Percentiles rank a stretch among this genome's conserved stretches.
phyloP scores from a whole-genome alignment of 176 grass and related monocot species.

The Aegilops bicornis region DNA sequence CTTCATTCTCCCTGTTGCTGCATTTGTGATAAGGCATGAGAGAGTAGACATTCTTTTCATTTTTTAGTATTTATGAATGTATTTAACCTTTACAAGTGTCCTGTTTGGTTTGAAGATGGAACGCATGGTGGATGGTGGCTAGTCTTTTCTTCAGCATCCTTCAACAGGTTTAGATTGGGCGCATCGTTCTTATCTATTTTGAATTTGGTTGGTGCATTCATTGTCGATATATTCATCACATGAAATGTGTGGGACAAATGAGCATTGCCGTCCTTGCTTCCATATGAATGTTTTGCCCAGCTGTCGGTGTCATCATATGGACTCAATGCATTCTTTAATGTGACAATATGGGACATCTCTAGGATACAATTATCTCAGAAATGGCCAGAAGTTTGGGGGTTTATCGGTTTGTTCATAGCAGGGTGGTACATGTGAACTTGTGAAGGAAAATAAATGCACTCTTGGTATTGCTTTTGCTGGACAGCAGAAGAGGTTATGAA shows the following conservation, averaged over 20 bases:
- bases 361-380: not conserved
- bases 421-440: not conserved
- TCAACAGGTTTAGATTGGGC: conserved; percentile 17
- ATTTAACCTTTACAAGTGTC: not conserved
- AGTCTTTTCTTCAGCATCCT: not conserved
- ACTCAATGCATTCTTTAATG: conserved; percentile 27
- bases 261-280: not conserved
- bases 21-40: too few species aligned
- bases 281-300: conserved; percentile 24
- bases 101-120: not conserved
- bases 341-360: not conserved
- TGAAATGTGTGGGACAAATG: conserved; percentile 29
- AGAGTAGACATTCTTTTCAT: not conserved
- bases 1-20: too few species aligned
- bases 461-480: not conserved
- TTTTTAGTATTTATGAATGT: too few species aligned
- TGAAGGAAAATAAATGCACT: not conserved
- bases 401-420: not conserved
- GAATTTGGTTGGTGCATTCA: conserved; percentile 24
- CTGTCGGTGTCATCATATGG: not conserved
- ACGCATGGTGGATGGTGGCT: not conserved
- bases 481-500: not conserved
- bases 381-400: not conserved
- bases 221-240: conserved; percentile 43
- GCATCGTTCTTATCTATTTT: conserved; percentile 26